Evolutionary conservation across 1,284 basidiomycete species (phyloP).

Genomic region (Fistulina hepatica): DNA sequence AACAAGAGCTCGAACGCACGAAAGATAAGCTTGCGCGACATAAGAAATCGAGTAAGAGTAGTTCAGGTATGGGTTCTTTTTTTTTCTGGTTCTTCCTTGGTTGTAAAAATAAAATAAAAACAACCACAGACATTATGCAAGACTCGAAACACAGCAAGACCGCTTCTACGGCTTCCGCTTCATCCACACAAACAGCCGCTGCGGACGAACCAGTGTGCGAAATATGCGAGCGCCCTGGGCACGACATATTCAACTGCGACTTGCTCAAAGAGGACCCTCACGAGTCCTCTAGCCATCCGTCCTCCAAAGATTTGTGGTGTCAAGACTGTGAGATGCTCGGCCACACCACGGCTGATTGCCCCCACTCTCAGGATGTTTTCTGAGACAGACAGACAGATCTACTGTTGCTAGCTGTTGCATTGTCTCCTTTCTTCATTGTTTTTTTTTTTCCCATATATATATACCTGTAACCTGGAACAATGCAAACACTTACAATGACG

Average conservation of each 20-base stretch:
- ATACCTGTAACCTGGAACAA: no score
- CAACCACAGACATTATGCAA: no score
- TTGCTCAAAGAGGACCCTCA: slow-evolving; percentile 34
- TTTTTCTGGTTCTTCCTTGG: no score
- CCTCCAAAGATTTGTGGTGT: slow-evolving; percentile 40
- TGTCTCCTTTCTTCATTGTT: neutral
- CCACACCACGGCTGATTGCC: slow-evolving; percentile 60
- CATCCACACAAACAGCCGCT: neutral
- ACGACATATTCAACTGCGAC: slow-evolving; percentile 74
- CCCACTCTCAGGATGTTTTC: slow-evolving; percentile 73
- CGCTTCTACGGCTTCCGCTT: neutral
- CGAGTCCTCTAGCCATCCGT: slow-evolving; percentile 4
- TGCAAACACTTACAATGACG: no score
- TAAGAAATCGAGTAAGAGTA: slow-evolving; percentile 48
- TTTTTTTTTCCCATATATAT: neutral
- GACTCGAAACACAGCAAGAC: no score
- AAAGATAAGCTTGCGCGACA: slow-evolving; percentile 57
- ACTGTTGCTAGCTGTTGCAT: neutral
- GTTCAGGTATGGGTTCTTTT: slow-evolving; percentile 28
- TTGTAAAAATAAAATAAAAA: no score
- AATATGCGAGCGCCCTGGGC: slow-evolving; percentile 72
- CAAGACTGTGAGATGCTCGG: slow-evolving; percentile 71
- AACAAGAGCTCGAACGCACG: slow-evolving; percentile 69
- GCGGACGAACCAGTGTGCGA: slow-evolving; percentile 50
- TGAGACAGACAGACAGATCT: slow-evolving; percentile 23